phyloP scores from a whole-genome alignment of 2,329 filamentous ascomycete genomes.

The Neonectria hederae region DNA sequence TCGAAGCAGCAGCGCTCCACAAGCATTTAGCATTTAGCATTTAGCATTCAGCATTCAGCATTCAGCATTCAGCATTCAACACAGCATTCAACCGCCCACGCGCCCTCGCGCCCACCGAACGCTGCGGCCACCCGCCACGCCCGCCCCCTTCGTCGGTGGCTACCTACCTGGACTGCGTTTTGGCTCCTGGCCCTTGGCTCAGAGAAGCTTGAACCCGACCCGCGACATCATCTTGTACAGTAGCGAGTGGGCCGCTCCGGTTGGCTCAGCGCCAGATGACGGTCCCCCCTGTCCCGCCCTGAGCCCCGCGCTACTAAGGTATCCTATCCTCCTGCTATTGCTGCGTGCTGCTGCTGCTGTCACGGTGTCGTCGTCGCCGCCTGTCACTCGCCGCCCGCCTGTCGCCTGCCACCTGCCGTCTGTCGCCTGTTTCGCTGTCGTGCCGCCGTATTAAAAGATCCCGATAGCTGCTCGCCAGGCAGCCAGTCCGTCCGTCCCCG shows the following conservation, averaged over 20 bases:
- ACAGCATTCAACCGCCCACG: constrained; percentile 11
- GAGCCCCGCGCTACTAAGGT: constrained; percentile 45
- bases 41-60: constrained; percentile 4
- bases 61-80: background rate
- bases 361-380: constrained; percentile 39
- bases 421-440: constrained; percentile 32
- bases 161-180: constrained; percentile 7
- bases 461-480: constrained; percentile 40
- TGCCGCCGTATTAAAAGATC: constrained; percentile 42
- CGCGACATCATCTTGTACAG: constrained; percentile 30
- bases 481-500: constrained; percentile 21
- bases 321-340: constrained; percentile 36
- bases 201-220: constrained; percentile 22
- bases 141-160: constrained; percentile 8
- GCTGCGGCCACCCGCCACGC: constrained; percentile 9
- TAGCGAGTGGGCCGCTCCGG: constrained; percentile 40
- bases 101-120: background rate
- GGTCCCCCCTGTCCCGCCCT: constrained; percentile 42
- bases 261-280: constrained; percentile 46
- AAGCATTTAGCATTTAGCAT: background rate
- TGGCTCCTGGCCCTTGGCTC: constrained; percentile 16
- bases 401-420: constrained; percentile 22
- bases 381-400: background rate
- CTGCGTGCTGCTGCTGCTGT: constrained; percentile 29
- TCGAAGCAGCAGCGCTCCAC: constrained; percentile 19